Conservation (phyloP, 306 rosid genomes). For the Rosa rugosa region DNA sequence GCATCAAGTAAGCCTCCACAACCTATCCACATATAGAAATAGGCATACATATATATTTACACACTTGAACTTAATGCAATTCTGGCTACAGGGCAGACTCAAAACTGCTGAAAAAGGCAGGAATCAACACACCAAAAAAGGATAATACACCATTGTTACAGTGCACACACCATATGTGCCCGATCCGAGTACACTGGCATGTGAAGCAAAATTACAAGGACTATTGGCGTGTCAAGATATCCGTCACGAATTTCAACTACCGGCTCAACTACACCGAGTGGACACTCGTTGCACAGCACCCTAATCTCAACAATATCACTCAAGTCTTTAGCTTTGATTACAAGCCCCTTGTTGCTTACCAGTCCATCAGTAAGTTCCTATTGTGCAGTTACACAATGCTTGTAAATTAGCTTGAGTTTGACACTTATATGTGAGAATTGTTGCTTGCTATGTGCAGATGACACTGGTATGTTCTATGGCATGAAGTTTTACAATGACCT, state of each 20-base stretch:
- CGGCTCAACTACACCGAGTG: conserved; percentile 70
- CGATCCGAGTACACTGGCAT: conserved; percentile 85
- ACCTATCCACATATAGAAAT: not conserved
- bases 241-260: conserved; percentile 77
- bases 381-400: not conserved
- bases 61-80: not conserved
- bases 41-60: not conserved
- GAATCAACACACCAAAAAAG: conserved; percentile 45
- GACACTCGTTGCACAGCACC: conserved; percentile 86
- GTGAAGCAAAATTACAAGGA: conserved; percentile 73
- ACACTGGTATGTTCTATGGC: conserved; percentile 94
- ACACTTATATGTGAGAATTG: not conserved
- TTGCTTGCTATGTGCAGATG: conserved; percentile 58
- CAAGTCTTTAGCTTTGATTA: conserved; percentile 90
- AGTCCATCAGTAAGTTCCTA: conserved; percentile 70
- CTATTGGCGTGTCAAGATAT: conserved; percentile 84
- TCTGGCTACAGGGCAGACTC: conserved; percentile 51
- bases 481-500: conserved; percentile 84
- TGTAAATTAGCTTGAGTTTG: conserved; percentile 1
- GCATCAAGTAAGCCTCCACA: conserved; percentile 60
- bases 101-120: conserved; percentile 49
- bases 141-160: conserved; percentile 74
- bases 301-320: conserved; percentile 86
- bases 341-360: conserved; percentile 78
- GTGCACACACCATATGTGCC: conserved; percentile 91